phyloP scores from a whole-genome alignment of 208 protist species.

The Leptomonas seymouri region DNA sequence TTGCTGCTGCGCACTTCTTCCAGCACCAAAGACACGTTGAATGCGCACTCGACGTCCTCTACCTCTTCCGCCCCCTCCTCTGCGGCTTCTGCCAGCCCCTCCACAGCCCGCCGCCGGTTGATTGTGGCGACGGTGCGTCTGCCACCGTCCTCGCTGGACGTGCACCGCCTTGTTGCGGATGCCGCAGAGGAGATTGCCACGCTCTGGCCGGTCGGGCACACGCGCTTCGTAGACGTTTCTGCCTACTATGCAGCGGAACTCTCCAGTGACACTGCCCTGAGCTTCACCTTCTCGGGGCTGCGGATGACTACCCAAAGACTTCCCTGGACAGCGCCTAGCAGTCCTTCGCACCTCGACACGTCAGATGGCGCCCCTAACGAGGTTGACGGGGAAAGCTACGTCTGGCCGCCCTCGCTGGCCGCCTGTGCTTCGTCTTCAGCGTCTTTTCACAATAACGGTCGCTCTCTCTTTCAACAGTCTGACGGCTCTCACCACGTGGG shows the following conservation, averaged over 20 bases:
- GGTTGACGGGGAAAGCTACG: not conserved
- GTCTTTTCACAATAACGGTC: not conserved
- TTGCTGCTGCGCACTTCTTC: conserved; percentile 38
- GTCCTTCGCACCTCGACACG: not conserved
- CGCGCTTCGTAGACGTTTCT: conserved; percentile 60
- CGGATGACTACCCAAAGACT: conserved; percentile 18
- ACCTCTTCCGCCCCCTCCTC: not conserved
- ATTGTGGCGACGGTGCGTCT: conserved; percentile 48
- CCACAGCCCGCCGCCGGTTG: not conserved
- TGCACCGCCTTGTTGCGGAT: conserved; percentile 19
- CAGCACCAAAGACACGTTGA: not conserved
- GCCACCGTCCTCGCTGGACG: conserved; percentile 47
- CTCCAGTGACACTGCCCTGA: not conserved
- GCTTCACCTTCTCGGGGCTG: conserved; percentile 13
- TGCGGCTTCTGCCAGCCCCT: not conserved
- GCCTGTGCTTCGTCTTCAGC: not conserved
- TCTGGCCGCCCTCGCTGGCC: conserved; percentile 32
- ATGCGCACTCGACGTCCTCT: not conserved
- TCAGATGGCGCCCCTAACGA: not conserved
- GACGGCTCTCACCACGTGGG: not conserved
- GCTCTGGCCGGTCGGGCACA: conserved; percentile 53
- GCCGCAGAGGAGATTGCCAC: conserved; percentile 18
- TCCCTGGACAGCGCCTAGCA: conserved; percentile 12
- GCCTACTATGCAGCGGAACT: conserved; percentile 12
- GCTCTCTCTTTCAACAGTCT: conserved; percentile 3